phyloP scores from a whole-genome alignment of 2,329 filamentous ascomycete species.

The Aspergillus vadensis region DNA sequence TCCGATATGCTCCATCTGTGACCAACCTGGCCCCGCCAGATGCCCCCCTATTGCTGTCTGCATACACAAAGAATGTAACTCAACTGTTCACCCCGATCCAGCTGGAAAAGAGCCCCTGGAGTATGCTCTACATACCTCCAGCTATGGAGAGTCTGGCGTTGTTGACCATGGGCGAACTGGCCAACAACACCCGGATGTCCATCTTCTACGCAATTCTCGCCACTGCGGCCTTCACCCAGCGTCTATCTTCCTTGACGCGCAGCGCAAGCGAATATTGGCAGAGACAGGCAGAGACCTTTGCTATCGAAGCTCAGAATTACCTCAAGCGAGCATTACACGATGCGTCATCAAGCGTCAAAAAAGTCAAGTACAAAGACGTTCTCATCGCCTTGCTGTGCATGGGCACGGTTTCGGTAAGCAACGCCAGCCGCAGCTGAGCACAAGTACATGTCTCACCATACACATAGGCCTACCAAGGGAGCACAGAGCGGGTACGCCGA shows the following conservation, averaged over 20 bases:
- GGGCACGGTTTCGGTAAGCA: conserved; percentile 36
- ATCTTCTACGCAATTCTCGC: conserved; percentile 46
- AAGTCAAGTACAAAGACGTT: conserved; percentile 48
- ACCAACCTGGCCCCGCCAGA: conserved; percentile 25
- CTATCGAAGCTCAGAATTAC: conserved; percentile 35
- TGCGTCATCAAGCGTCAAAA: conserved; percentile 37
- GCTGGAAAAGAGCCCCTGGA: conserved; percentile 48
- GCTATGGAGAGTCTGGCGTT: conserved; percentile 47
- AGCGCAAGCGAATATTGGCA: conserved; percentile 31
- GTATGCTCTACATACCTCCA: conserved; percentile 47
- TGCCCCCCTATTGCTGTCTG: conserved; percentile 41
- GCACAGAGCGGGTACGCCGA: conserved; percentile 37
- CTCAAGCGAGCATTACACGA: conserved; percentile 38
- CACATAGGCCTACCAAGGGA: conserved; percentile 31
- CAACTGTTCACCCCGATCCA: conserved; percentile 31
- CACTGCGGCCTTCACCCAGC: conserved; percentile 48
- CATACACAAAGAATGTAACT: conserved; percentile 42
- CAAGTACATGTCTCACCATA: not conserved
- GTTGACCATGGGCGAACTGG: conserved; percentile 43
- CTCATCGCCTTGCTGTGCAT: conserved; percentile 50
- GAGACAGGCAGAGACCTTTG: conserved; percentile 34
- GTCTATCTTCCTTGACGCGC: conserved; percentile 28
- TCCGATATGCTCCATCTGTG: not conserved
- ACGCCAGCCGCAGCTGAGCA: not conserved
- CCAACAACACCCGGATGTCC: conserved; percentile 42